Base-by-base conservation (phyloP, 208 protist genomes). In the Trypanosoma mega region DNA sequence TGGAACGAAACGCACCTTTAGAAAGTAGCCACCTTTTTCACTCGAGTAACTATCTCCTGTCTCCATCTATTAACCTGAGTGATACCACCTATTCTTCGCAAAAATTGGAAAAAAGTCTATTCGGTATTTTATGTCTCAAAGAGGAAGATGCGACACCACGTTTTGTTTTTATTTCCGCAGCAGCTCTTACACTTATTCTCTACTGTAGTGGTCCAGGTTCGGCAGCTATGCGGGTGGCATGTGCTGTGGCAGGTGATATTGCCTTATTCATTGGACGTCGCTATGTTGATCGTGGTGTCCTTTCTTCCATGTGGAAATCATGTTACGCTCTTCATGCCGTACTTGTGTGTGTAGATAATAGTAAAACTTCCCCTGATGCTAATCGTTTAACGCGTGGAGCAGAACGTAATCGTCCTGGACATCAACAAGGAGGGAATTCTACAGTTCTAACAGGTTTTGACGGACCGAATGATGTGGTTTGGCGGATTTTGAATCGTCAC, bases 341-440 rank as follows among this genome's bases (percentile, higher is more conserved):
- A 1, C 26, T 72, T 2, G 4, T 64, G 1, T 59, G 18, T 24
- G 57, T 72, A 9, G 65, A 72, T 45, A 72, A 72, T 47, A 34
- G 23, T 29, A 72, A 64, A 18, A 36, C 1, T 7, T 60, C 48
- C 1, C 56, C 65, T 24, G 51, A 63, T 53, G 65, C 65, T 12
- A 64, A 72, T 26, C 46, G 57, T 3, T 16, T 72, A 52, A 72
- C 65, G 29, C 36, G 29, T 60, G 46, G 56, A 23, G 18, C 36
- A 18, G 57, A 60, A 43, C 31, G 29, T 12, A 59, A 72, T 33
- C 46, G 50, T 18, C 56, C 65, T 20, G 65, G 65, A 8, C 65
- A 72, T 34, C 65, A 62, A 36, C 65, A 72, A 34, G 47, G 65
- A 8, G 56, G 56, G 16, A 65, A 64, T 52, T 21, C 49, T 34